A percentile compares a stretch with the other conserved stretches of the same genome.
These are phyloP conservation scores for Chaetomidium leptoderma DNA, from an alignment of 495 filamentous ascomycete genomes.

Conservation along the genomic window DNA sequence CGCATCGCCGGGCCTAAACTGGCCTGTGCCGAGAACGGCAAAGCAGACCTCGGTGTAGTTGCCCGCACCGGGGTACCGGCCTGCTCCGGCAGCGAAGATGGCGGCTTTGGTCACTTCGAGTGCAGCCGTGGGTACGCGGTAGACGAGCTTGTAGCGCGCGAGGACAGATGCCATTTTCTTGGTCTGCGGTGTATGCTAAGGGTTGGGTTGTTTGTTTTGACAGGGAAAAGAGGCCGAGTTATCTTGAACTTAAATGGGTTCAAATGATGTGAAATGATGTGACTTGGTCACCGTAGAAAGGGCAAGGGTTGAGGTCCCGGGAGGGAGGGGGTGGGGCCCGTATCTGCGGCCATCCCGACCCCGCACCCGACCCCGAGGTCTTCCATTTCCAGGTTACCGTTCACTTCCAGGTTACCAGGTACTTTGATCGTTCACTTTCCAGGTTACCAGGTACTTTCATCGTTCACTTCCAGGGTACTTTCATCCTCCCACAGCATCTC, in stretches of 20 bases:
- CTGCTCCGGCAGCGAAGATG: constrained; percentile 62
- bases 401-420: no score
- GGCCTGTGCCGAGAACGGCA: constrained; percentile 51
- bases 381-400: no score
- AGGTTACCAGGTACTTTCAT: background rate
- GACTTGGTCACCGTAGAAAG: no score
- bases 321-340: no score
- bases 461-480: background rate
- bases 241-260: no score
- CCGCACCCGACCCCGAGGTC: no score
- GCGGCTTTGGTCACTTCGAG: constrained; percentile 53
- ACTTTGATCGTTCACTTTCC: no score
- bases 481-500: background rate
- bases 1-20: constrained; percentile 46
- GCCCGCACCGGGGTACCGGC: constrained; percentile 52
- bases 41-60: constrained; percentile 62
- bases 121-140: constrained; percentile 49
- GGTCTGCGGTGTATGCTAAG: background rate
- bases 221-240: background rate
- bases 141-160: constrained; percentile 46
- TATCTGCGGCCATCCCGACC: no score
- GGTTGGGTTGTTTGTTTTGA: background rate
- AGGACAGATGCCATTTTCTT: constrained; percentile 16
- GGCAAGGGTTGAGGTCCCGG: no score
- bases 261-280: no score